A percentile compares a stretch with the other conserved stretches of the same genome.
Evolutionary conservation across 2,329 filamentous ascomycete species (phyloP).

Genomic region (Trematosphaeria pertusa): DNA sequence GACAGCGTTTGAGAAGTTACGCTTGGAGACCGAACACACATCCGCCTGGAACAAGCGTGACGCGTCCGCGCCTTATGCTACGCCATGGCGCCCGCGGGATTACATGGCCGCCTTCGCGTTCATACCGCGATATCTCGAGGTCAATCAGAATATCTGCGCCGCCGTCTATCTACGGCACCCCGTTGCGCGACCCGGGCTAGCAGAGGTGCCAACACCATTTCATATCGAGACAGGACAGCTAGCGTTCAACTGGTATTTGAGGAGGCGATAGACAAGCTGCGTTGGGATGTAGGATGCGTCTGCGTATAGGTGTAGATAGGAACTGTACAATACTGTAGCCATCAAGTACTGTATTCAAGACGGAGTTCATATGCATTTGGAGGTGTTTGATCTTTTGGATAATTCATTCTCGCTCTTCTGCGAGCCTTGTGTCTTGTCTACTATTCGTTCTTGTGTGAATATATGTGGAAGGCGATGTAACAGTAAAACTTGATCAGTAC

Average conservation of each 20-base stretch:
- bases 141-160: constrained; percentile 95
- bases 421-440: too few species aligned
- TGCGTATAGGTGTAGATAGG: background rate
- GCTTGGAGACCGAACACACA: constrained; percentile 78
- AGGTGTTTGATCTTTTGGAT: too few species aligned
- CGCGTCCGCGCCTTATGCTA: constrained; percentile 75
- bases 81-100: constrained; percentile 85
- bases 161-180: constrained; percentile 95
- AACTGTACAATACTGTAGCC: background rate
- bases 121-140: constrained; percentile 93
- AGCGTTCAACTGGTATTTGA: constrained; percentile 93
- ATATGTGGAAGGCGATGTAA: too few species aligned
- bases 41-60: constrained; percentile 60
- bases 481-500: too few species aligned
- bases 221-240: constrained; percentile 72
- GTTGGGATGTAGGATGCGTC: background rate
- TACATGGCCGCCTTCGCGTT: constrained; percentile 95
- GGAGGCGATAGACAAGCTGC: constrained; percentile 66
- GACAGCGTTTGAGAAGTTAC: constrained; percentile 62
- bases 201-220: constrained; percentile 82
- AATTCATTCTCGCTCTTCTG: too few species aligned
- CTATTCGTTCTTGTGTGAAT: too few species aligned
- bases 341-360: too few species aligned
- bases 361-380: too few species aligned
- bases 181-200: constrained; percentile 79